These are phyloP conservation scores for Pestalotiopsis sp. DNA, from an alignment of 2,329 filamentous ascomycete genomes.

Conservation along the genomic window DNA sequence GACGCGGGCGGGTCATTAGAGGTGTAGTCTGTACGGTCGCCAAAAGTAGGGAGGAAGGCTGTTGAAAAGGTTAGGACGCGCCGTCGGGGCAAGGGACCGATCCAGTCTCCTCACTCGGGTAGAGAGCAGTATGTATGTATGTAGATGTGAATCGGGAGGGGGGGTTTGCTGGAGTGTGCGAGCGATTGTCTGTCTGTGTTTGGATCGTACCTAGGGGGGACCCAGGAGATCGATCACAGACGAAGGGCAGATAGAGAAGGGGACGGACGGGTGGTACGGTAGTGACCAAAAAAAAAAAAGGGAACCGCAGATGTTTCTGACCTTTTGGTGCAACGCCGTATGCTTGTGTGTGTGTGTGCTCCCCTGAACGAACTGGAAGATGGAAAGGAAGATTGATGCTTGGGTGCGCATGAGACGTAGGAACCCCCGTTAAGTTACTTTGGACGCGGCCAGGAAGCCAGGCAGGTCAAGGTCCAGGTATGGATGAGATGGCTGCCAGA, in stretches of 20 bases:
- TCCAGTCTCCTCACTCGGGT: not conserved
- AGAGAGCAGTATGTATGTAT: not conserved
- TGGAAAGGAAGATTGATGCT: not conserved
- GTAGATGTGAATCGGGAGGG: not conserved
- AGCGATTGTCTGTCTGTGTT: not conserved
- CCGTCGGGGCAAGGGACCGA: not conserved
- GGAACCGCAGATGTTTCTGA: not conserved
- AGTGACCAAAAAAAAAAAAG: not conserved
- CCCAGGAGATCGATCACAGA: not conserved
- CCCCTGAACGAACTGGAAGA: conserved; percentile 5
- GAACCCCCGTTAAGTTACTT: not conserved
- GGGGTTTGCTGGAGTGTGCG: not conserved
- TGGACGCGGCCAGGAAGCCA: too few relatives aligned
- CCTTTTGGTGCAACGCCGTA: conserved; percentile 2
- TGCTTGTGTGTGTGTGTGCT: not conserved
- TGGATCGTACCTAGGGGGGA: not conserved
- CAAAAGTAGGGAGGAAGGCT: not conserved
- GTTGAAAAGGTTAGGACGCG: not conserved
- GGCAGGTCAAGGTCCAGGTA: too few relatives aligned
- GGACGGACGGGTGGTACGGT: too few relatives aligned
- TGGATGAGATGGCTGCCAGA: too few relatives aligned
- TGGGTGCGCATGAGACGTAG: conserved; percentile 3
- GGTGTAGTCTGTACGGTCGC: not conserved
- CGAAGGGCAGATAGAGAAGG: not conserved
- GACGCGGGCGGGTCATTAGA: conserved; percentile 2